phyloP scores from a whole-genome alignment of 225 moss, liverwort and hornwort species.

The Anthoceros angustus region DNA sequence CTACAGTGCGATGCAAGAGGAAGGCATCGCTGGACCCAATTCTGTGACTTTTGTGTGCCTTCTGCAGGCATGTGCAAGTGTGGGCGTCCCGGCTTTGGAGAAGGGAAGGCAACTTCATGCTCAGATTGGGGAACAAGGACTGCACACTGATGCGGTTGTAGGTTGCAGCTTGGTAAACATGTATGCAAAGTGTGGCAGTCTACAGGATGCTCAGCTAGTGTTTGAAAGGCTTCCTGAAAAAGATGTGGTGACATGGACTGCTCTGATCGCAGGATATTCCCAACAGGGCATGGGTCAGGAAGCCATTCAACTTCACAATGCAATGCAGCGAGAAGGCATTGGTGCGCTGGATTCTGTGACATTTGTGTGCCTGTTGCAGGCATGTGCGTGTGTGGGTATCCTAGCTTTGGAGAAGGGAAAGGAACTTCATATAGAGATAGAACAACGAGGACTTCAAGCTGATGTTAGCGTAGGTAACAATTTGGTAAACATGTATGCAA shows the following conservation, averaged over 20 bases:
- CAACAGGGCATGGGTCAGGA: not conserved
- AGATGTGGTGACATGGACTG: not conserved
- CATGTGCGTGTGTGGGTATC: too few relatives aligned
- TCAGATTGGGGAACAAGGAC: not conserved
- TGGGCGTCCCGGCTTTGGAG: not conserved
- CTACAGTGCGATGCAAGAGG: not conserved
- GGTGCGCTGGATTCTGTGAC: too few relatives aligned
- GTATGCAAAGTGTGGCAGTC: not conserved
- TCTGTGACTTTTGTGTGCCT: not conserved
- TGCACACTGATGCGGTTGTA: not conserved
- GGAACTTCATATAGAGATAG: too few relatives aligned
- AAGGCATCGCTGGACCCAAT: not conserved
- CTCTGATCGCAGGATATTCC: not conserved
- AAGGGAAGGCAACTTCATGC: not conserved
- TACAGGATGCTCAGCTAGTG: not conserved
- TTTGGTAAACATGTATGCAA: too few relatives aligned
- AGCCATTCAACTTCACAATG: too few relatives aligned
- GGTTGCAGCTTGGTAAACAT: not conserved
- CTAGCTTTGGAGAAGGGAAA: too few relatives aligned
- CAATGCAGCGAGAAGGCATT: too few relatives aligned
- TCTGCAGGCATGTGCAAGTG: not conserved
- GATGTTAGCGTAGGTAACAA: too few relatives aligned
- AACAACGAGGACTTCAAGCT: too few relatives aligned
- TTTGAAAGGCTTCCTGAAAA: not conserved
- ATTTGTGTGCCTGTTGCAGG: too few relatives aligned